Evolutionary conservation across 768 basidiomycete species (phyloP), one percentile per base, ranked within the genome.

Genomic region (Auricularia auricula-judae): DNA sequence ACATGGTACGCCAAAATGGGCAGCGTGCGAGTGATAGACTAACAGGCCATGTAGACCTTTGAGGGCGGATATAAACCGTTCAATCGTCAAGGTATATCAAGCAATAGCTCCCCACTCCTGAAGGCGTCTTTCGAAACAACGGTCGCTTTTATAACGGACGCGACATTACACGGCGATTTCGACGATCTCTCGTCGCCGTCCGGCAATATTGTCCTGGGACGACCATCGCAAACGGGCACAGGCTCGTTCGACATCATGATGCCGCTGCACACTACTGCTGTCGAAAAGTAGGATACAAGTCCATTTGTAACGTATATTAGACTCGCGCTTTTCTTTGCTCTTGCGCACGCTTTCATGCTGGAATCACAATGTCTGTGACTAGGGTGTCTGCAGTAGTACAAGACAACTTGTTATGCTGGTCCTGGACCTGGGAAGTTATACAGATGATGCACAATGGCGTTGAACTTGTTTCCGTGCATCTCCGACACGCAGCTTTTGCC

Each of bases 111-210:
- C n/a, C 93, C 96, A 7, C 81, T 98, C 47, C 84, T 98, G 63
- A 98, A 98, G 75, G 97, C 97, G 1, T 97, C 94, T 8, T 99
- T 91, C 76, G 97, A 98, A 76, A 98, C 95, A 3, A 98, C 96
- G 0, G 91, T 88, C 1, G 81, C 87, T 1, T 97, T 99, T 81
- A 75, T 99, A 68, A 91, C 95, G 3, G 93, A 99, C 65, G 96
- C 97, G 21, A 92, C 94, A 0, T 78, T 99, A 59, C 86, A 88
- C 72, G 97, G 97, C 33, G 97, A 98, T 77, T 98, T 91, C 76
- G 96, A 98, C 73, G 89, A 94, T 71, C 79, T 98, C 68, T 84
- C 85, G 21, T 88, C 89, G 23, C 96, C 96, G 2, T 94, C 94
- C 3, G 89, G 93, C 1, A 92, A 86, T 72, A 89, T 99, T 73